Evolutionary conservation across 1,284 basidiomycete genomes (phyloP), one percentile per base, ranked within the genome.

Genomic region (Lentinula novae-zelandiae): DNA sequence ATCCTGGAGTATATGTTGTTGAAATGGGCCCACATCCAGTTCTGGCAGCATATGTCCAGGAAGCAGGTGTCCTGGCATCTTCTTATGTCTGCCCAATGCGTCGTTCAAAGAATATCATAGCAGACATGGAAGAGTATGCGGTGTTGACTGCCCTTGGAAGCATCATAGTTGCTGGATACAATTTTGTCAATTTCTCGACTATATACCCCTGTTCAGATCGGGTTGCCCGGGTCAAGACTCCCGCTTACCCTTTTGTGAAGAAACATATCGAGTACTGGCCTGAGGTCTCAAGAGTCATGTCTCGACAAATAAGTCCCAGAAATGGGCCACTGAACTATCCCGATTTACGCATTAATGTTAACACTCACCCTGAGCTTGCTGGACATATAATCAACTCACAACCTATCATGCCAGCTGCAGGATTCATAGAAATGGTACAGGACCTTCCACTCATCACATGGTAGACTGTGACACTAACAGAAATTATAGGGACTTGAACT

Each of bases 351-450:
- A 66, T 79, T 31, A 77, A 74, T 63, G 55, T 66, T 6, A 60
- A 67, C 20, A 76, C 74, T 2, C 77, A 78, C 63, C 75, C 76
- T 0, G 66, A 59, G 1, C 62, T 80, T 2, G 74, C 72, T 0
- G 70, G 77, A 33, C 79, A 81, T 64, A 67, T 78, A 48, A 75
- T 80, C 53, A 67, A 68, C 53, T 69, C 76, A 49, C 75, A 78
- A 54, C 72, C 78, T 0, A 79, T 80, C 58, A 73, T 81, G 71
- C 78, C 79, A 1, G 78, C 77, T 1, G 70, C 78, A 15, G 79
- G 75, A 1, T 80, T 69, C 61, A 57, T 80, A 2, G 79, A 80
- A 61, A 76, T 78, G 74, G 78, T 79, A 60, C 36, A 27, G 22
- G 22, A 3, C 22, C 3, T 27, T 3, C 22, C 22, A 27, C 22